A percentile compares a stretch with the other conserved stretches of the same genome.
These are phyloP conservation scores for Fusarium torulosum DNA, from an alignment of 2,329 filamentous ascomycete genomes.

Conservation along the genomic window DNA sequence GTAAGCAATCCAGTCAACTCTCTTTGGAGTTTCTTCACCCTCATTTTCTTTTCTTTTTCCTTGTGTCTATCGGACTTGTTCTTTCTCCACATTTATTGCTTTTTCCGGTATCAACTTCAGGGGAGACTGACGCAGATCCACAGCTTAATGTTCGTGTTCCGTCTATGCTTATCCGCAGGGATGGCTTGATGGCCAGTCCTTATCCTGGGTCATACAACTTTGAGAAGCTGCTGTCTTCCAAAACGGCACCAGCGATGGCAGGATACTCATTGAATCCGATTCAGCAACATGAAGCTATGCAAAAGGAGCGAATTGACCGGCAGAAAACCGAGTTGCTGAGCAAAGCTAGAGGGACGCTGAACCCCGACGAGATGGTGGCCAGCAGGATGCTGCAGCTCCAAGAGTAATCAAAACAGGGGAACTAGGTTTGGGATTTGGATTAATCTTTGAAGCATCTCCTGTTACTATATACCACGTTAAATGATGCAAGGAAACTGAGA, in stretches of 20 bases:
- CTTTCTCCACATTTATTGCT: conserved; percentile 9
- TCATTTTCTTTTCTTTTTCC: conserved; percentile 2
- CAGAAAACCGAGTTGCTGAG: conserved; percentile 58
- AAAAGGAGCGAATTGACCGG: conserved; percentile 59
- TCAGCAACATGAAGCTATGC: conserved; percentile 62
- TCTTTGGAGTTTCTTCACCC: neutral
- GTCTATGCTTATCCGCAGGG: conserved; percentile 71
- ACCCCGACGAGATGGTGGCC: conserved; percentile 55
- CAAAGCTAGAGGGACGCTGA: conserved; percentile 55
- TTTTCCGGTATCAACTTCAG: conserved; percentile 31
- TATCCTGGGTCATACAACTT: conserved; percentile 59
- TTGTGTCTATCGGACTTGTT: neutral
- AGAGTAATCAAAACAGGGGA: neutral
- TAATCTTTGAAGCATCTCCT: neutral
- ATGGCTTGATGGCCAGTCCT: conserved; percentile 62
- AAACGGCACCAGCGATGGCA: conserved; percentile 51
- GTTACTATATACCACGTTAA: neutral
- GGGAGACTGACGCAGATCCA: conserved; percentile 22
- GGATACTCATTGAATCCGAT: conserved; percentile 59
- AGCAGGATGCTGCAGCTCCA: conserved; percentile 54
- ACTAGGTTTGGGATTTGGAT: neutral
- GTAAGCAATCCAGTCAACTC: conserved; percentile 54
- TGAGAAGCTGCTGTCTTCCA: conserved; percentile 60
- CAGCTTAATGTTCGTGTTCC: conserved; percentile 70
- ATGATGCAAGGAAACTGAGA: neutral